Evolutionary conservation across 352 stramenopile species (phyloP), one percentile per base, ranked within the genome.

Genomic region (Globisporangium canariense): DNA sequence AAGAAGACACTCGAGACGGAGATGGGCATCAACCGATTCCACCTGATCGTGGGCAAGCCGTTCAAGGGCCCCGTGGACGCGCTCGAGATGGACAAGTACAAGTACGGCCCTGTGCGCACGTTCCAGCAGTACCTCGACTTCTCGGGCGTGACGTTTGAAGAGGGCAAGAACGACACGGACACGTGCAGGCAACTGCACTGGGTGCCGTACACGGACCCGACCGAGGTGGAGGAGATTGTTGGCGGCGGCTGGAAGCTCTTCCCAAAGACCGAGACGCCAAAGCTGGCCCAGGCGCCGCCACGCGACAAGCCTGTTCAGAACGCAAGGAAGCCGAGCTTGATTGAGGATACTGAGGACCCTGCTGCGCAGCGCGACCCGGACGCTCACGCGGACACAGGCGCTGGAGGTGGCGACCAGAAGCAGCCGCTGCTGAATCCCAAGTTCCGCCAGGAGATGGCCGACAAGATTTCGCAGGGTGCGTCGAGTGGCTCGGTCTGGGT

Each of bases 171-270:
- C 57, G 80, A 89, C 68, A 79, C 71, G 25, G 67, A 80, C 20
- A 88, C 78, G 20, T 91, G 82, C 64, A 60, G 78, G 18, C 82
- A 91, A 50, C 73, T 88, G 20, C 81, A 91, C 65, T 91, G 82
- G 82, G 77, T 91, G 13, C 82, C 82, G 20, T 91, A 89, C 52
- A 66, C 70, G 59, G 67, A 90, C 65, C 68, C 78, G 9, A 77
- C 66, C 6, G 71, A 83, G 11, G 73, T 90, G 4, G 81, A 90
- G 60, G 46, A 63, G 51, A 54, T 89, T 10, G 67, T 90, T 25
- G 66, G 67, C 16, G 74, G 75, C 57, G 75, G 74, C 10, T 90
- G 81, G 81, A 85, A 75, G 43, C 54, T 90, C 46, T 56, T 76
- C 36, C 67, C 49, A 10, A 65, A 62, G 28, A 65, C 55, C 13